These are phyloP conservation scores for Cyclospora cayetanensis DNA, from an alignment of 169 alveolate genomes.

Conservation along the genomic window DNA sequence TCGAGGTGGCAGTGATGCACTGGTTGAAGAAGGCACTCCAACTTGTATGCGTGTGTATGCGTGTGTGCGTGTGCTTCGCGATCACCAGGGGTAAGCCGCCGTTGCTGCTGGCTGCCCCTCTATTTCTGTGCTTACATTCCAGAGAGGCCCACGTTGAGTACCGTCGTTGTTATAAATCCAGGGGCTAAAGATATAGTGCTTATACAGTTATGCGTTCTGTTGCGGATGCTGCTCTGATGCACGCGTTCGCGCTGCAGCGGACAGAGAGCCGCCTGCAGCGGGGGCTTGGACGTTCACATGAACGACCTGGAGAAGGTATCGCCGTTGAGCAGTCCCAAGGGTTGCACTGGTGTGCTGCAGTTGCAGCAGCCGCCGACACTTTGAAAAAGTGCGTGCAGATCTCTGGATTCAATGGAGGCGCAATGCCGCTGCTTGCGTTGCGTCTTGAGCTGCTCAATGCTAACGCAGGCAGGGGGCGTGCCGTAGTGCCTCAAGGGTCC, in stretches of 20 bases:
- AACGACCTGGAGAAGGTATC: constrained; percentile 47
- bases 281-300: constrained; percentile 69
- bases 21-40: too few species aligned
- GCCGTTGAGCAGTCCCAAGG: background rate
- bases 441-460: too few species aligned
- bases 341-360: background rate
- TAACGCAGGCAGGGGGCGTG: too few species aligned
- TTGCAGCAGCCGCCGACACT: background rate
- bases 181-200: background rate
- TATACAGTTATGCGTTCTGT: background rate
- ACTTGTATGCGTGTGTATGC: too few species aligned
- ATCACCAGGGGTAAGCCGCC: background rate
- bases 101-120: background rate
- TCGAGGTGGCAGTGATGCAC: too few species aligned
- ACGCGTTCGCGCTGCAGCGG: constrained; percentile 65
- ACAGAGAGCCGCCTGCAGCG: constrained; percentile 70
- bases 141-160: background rate
- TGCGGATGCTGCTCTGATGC: constrained; percentile 40
- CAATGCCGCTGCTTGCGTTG: too few species aligned
- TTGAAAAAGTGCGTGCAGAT: background rate
- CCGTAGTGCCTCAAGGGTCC: constrained; percentile 51
- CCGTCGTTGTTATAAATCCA: background rate
- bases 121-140: background rate
- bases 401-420: background rate
- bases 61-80: too few species aligned